Percentiles rank a stretch among this genome's conserved stretches.
These are phyloP conservation scores for Linderniella brevidens DNA, from an alignment of 257 asterid genomes.

Conservation along the genomic window DNA sequence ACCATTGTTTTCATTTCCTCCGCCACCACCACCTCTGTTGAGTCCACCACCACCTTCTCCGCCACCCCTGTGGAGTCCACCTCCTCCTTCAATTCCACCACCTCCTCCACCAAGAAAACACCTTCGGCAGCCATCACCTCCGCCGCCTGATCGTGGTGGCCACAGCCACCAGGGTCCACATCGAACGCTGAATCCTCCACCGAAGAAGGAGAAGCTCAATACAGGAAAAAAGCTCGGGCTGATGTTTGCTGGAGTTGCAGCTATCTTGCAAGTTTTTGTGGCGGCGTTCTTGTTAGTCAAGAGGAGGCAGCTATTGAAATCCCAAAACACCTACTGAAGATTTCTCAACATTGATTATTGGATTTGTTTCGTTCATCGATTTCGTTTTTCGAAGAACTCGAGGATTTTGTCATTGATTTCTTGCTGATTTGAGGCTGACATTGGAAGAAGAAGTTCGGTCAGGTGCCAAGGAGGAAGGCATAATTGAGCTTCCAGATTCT, in stretches of 20 bases:
- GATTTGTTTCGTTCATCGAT: not conserved
- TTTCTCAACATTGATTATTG: no score
- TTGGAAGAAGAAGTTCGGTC: no score
- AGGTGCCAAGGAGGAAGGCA: no score
- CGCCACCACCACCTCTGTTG: slow-evolving; percentile 15
- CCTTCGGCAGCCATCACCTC: slow-evolving; percentile 7
- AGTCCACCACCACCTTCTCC: slow-evolving; percentile 11
- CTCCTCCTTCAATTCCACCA: slow-evolving; percentile 3
- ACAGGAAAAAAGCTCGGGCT: slow-evolving; percentile 28
- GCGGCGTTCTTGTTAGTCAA: slow-evolving; percentile 21
- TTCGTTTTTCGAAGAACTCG: slow-evolving; percentile 1
- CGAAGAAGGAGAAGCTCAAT: slow-evolving; percentile 11
- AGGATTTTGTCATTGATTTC: no score
- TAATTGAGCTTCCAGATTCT: no score
- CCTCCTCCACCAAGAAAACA: slow-evolving; percentile 17
- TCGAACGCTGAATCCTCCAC: slow-evolving; percentile 9
- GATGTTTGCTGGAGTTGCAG: slow-evolving; percentile 24
- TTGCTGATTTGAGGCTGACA: no score
- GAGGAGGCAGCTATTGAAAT: slow-evolving; percentile 20
- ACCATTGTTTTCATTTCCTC: not conserved
- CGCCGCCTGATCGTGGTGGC: not conserved
- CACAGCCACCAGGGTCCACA: not conserved
- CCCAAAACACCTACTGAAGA: slow-evolving; percentile 11
- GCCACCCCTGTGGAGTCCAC: slow-evolving; percentile 6
- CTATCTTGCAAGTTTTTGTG: slow-evolving; percentile 28